Evolutionary conservation across 768 basidiomycete genomes (phyloP).

Genomic region (Mycena latifolia): DNA sequence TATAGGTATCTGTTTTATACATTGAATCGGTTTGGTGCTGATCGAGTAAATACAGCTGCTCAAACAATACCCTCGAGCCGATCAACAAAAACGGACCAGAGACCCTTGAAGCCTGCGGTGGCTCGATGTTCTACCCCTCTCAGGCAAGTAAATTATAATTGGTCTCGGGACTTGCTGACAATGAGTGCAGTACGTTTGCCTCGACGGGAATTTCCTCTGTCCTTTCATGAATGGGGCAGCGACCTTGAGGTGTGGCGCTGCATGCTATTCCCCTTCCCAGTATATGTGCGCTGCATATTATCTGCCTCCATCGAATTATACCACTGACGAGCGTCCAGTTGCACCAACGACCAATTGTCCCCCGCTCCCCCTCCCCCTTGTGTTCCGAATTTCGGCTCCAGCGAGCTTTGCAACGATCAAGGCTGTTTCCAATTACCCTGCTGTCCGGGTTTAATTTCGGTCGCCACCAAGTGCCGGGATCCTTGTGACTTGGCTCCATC

Average conservation of each 20-base stretch:
- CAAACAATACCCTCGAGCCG: neutral
- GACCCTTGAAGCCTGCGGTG: neutral
- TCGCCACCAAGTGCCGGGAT: constrained; percentile 30
- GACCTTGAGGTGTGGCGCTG: neutral
- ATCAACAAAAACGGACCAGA: neutral
- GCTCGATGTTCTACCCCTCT: neutral
- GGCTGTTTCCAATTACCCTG: constrained; percentile 26
- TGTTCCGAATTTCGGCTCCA: constrained; percentile 8
- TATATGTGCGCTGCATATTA: constrained; percentile 6
- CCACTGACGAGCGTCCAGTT: constrained; percentile 14
- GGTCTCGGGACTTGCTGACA: neutral
- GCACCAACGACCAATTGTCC: constrained; percentile 10
- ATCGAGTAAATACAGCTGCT: too few species aligned
- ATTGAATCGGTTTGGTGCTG: too few species aligned
- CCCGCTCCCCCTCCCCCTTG: constrained; percentile 12
- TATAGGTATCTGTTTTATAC: constrained; percentile 29
- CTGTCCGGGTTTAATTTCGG: constrained; percentile 29
- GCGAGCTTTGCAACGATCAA: constrained; percentile 17
- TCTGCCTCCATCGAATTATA: too few species aligned
- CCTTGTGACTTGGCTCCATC: constrained; percentile 25
- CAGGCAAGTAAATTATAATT: neutral
- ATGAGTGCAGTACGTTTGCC: constrained; percentile 10
- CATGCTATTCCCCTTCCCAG: constrained; percentile 5
- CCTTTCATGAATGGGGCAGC: neutral
- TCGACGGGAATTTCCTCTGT: constrained; percentile 11